Conservation (phyloP, 305 asterid genomes). For the Rubia peregrina region DNA sequence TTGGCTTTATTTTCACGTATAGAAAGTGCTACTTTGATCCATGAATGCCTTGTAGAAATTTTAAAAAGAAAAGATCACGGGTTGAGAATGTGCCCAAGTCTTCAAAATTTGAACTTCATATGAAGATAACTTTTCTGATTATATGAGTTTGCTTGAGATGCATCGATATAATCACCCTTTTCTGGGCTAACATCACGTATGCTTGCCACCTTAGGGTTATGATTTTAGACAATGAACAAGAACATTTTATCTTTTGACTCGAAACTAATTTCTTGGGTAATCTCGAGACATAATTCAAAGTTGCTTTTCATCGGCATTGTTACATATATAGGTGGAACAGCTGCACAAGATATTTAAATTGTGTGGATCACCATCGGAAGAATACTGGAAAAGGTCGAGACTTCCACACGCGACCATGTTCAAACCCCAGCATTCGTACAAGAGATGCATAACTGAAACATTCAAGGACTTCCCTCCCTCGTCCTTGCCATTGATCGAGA, state of each 20-base stretch:
- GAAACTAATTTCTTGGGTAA: not conserved
- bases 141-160: not conserved
- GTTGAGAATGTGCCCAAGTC: not conserved
- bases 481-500: constrained; percentile 60
- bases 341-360: constrained; percentile 91
- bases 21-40: not conserved
- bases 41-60: not conserved
- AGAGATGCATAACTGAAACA: constrained; percentile 63
- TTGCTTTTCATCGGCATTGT: not conserved
- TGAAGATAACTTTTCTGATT: not conserved
- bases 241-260: too few species aligned
- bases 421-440: constrained; percentile 83
- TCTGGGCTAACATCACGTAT: not conserved
- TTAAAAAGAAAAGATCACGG: too few species aligned
- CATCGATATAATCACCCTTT: not conserved
- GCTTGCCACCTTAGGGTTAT: not conserved
- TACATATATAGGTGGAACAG: constrained; percentile 61
- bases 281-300: not conserved
- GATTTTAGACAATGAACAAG: not conserved
- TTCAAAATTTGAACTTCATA: not conserved
- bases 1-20: not conserved
- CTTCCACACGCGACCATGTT: constrained; percentile 89
- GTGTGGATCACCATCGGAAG: constrained; percentile 87
- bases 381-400: constrained; percentile 81
- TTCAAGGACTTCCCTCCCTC: constrained; percentile 75